Evolutionary conservation across 805 yeast genomes (phyloP).

Genomic region (Candida silvicultrix): DNA sequence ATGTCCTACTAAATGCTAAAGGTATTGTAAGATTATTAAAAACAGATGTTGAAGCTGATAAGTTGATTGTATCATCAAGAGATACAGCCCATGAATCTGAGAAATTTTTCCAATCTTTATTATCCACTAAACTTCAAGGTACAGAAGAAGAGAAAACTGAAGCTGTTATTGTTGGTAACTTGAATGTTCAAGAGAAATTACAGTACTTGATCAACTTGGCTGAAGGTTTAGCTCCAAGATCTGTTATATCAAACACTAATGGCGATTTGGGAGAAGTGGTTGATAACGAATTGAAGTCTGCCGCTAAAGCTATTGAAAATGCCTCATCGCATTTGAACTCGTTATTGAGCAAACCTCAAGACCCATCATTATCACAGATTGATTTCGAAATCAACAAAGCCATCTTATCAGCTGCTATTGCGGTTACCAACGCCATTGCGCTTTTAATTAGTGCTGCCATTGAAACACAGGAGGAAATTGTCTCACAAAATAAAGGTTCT

Average conservation of each 20-base stretch:
- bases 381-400: conserved; percentile 72
- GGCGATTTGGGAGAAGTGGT: conserved; percentile 67
- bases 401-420: conserved; percentile 69
- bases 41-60: conserved; percentile 46
- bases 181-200: conserved; percentile 65
- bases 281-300: conserved; percentile 64
- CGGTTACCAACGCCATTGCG: conserved; percentile 74
- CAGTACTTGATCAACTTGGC: conserved; percentile 50
- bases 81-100: conserved; percentile 57
- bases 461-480: conserved; percentile 78
- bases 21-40: conserved; percentile 57
- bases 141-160: conserved; percentile 66
- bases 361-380: conserved; percentile 46
- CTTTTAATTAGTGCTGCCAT: conserved; percentile 69
- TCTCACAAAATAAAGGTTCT: conserved; percentile 59
- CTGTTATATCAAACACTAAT: conserved; percentile 23
- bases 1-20: conserved; percentile 59
- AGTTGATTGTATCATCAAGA: conserved; percentile 40
- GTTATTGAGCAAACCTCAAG: conserved; percentile 41
- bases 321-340: conserved; percentile 57
- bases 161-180: conserved; percentile 66
- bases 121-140: conserved; percentile 44
- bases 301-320: conserved; percentile 60
- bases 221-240: conserved; percentile 48
- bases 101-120: conserved; percentile 52